A percentile compares a stretch with the other conserved stretches of the same genome.
phyloP scores from a whole-genome alignment of 257 asterid genomes.

The Jaltomata sinuosa region DNA sequence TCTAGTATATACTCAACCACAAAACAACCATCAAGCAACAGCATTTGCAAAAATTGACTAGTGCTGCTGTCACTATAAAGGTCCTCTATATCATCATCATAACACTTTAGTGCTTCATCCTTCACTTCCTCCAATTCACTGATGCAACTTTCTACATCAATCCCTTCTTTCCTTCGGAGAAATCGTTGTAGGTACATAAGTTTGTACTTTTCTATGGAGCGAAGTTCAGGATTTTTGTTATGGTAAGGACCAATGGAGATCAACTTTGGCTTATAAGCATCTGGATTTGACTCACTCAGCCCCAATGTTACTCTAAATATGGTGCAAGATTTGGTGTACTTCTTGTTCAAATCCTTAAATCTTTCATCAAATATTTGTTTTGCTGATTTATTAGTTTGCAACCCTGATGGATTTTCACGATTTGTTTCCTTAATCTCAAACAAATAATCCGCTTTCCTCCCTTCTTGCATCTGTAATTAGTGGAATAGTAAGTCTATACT shows the following conservation, averaged over 20 bases:
- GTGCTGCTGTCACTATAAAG: neutral
- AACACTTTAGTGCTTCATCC: neutral
- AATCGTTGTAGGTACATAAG: neutral
- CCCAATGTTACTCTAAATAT: conserved; percentile 6
- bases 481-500: too few relatives aligned
- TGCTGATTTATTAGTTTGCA: neutral
- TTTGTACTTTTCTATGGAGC: neutral
- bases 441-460: neutral
- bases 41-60: neutral
- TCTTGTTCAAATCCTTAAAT: neutral
- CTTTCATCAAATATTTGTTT: neutral
- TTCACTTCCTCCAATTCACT: neutral
- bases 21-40: conserved; percentile 11
- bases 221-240: neutral
- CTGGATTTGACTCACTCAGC: neutral
- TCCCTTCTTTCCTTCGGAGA: neutral
- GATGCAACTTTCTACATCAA: neutral
- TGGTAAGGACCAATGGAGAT: conserved; percentile 14
- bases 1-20: conserved; percentile 7
- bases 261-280: conserved; percentile 3
- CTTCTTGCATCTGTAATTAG: neutral
- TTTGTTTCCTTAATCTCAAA: neutral
- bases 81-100: neutral
- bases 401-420: neutral
- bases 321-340: neutral